Base-by-base conservation (phyloP, 1,139 yeast species). In the Ashbya aceris region DNA sequence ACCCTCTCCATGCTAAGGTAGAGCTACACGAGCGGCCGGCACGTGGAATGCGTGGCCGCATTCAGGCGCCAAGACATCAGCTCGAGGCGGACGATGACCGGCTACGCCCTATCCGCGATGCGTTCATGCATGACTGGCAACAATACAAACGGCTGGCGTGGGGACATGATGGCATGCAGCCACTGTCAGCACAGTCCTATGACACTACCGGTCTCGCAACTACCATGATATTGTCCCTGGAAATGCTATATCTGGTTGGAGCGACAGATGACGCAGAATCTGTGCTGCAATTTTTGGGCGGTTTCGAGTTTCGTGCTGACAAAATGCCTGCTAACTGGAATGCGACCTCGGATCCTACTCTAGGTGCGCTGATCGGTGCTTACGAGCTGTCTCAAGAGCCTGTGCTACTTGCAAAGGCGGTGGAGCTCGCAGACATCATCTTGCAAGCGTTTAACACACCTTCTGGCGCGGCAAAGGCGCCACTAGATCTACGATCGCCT, bases 301-400 rank as follows among this genome's bases (percentile, higher is more conserved):
- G 60, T 2, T 72, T 80, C 40, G 78, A 79, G 53, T 79, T 80
- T 55, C 64, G 35, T 2, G 13, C 27, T 27, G 29, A 23, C 9
- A 14, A 70, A 8, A 53, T 60, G 31, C 58, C 71, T 1, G 60
- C 60, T 17, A 51, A 71, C 40, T 38, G 37, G 37, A 34, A 34
- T n/a, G 37, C 29, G 11, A 76, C 85, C 30, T 75, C 80, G 26
- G 79, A 80, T 45, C 67, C 89, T 45, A 76, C 78, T 64, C 64
- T 83, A 40, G 93, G 91, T 8, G 91, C 93, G 0, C 67, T 83
- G 35, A 56, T 83, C 30, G 71, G 86, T 1, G 85, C 84, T 0
- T 80, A 74, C 58, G 89, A 83, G 45, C 62, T 83, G 33, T 73
- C 84, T 0, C 57, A 69, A 1, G 80, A 76, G 34, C 73, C 73